Percentiles rank a stretch among this genome's conserved stretches.
Evolutionary conservation across 495 filamentous ascomycete genomes (phyloP).

Genomic region (Trichocladium uniseriatum): DNA sequence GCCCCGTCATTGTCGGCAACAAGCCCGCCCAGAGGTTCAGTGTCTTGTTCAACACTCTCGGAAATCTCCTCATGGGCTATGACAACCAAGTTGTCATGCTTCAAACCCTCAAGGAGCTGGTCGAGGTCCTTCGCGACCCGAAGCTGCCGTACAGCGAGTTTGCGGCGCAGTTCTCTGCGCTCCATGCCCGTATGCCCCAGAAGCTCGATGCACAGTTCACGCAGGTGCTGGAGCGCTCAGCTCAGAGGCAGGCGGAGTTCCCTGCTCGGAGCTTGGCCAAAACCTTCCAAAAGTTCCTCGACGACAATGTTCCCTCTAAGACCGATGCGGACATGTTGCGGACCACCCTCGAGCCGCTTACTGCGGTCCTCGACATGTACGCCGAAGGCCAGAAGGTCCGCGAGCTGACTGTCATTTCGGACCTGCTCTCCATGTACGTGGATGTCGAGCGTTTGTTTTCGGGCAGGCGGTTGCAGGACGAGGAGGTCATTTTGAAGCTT

Average conservation of each 20-base stretch:
- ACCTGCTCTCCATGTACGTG: conserved; percentile 68
- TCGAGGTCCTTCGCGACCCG: conserved; percentile 78
- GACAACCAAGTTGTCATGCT: conserved; percentile 98
- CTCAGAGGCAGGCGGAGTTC: conserved; percentile 72
- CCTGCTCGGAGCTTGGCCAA: conserved; percentile 82
- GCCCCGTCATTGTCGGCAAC: conserved; percentile 74
- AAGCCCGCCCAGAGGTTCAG: conserved; percentile 88
- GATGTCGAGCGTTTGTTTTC: conserved; percentile 81
- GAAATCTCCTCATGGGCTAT: conserved; percentile 85
- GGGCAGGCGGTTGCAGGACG: conserved; percentile 72
- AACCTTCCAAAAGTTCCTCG: conserved; percentile 76
- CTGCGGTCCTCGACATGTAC: conserved; percentile 74
- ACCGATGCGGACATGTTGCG: conserved; percentile 56
- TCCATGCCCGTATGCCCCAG: conserved; percentile 92
- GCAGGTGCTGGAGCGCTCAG: conserved; percentile 75
- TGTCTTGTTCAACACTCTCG: conserved; percentile 64
- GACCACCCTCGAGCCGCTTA: conserved; percentile 65
- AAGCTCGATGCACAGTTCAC: conserved; percentile 76
- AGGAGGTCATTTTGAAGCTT: conserved; percentile 88
- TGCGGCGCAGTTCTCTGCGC: conserved; percentile 85
- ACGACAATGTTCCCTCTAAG: conserved; percentile 69
- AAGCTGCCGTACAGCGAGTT: conserved; percentile 96
- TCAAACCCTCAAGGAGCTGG: conserved; percentile 75
- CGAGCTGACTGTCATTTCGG: conserved; percentile 75
- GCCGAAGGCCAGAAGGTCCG: conserved; percentile 81